phyloP scores from a whole-genome alignment of 2,329 filamentous ascomycete species.

The Raffaelea arxii region DNA sequence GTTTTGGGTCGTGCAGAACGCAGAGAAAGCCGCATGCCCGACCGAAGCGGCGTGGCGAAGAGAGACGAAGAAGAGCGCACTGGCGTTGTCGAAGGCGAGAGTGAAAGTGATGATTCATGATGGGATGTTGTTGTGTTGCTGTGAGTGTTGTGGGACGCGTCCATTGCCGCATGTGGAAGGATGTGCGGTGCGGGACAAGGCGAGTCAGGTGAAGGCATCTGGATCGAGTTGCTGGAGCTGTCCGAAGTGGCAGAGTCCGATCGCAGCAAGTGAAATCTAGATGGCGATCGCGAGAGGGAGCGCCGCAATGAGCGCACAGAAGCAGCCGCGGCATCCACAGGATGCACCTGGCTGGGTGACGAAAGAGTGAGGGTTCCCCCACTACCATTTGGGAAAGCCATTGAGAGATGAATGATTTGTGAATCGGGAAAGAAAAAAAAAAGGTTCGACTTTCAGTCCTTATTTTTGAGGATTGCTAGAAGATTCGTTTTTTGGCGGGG shows the following conservation, averaged over 20 bases:
- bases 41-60: constrained; percentile 54
- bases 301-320: constrained; percentile 75
- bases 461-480: no score
- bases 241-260: constrained; percentile 37
- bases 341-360: constrained; percentile 74
- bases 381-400: constrained; percentile 49
- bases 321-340: constrained; percentile 66
- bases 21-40: constrained; percentile 56
- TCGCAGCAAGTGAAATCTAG: constrained; percentile 63
- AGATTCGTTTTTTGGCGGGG: no score
- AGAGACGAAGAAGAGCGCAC: constrained; percentile 26
- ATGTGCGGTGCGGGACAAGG: constrained; percentile 28
- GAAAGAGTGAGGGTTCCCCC: constrained; percentile 78
- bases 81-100: no score
- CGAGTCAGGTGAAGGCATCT: constrained; percentile 42
- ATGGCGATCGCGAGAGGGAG: constrained; percentile 88
- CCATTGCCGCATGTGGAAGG: neutral
- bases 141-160: neutral
- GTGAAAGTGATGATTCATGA: no score
- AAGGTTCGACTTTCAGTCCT: no score
- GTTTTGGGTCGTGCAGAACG: constrained; percentile 53
- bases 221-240: constrained; percentile 46
- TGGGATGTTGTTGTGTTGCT: constrained; percentile 13
- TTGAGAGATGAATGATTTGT: no score
- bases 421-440: no score